Percentiles rank a stretch among this genome's conserved stretches.
Conservation (phyloP, 176 grass and related monocot species). For the Lolium rigidum region DNA sequence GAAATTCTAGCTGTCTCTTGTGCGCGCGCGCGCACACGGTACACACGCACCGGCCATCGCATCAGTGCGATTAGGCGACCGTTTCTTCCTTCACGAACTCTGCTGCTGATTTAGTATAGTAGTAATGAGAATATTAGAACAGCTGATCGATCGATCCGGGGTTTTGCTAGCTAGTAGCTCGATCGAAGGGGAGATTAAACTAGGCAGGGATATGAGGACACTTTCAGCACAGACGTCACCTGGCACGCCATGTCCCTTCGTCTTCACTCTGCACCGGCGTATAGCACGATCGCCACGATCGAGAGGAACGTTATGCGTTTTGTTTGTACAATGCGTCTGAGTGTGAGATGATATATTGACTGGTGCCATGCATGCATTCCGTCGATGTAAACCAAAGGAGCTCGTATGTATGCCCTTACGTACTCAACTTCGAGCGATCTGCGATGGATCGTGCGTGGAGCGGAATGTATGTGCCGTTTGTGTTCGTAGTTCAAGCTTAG, state of each 20-base stretch:
- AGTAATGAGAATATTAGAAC: neutral
- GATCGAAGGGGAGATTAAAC: neutral
- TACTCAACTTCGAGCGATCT: neutral
- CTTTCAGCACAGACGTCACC: conserved; percentile 42
- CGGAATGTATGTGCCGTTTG: neutral
- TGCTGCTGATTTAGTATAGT: neutral
- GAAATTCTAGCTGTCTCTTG: neutral
- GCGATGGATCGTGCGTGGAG: neutral
- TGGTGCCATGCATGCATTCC: conserved; percentile 2
- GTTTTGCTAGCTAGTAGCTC: neutral
- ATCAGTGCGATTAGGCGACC: neutral
- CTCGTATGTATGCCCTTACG: neutral
- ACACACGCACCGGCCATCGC: neutral
- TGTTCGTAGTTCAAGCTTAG: neutral
- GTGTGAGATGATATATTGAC: neutral
- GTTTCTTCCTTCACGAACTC: neutral
- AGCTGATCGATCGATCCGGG: conserved; percentile 19
- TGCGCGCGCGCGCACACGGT: neutral
- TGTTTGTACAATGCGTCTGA: conserved; percentile 31
- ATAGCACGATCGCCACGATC: conserved; percentile 1
- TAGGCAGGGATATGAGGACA: neutral
- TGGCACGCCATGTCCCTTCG: conserved; percentile 28
- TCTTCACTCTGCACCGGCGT: neutral
- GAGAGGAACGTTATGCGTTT: neutral
- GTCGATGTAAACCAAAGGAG: conserved; percentile 29